Conservation (phyloP, 2,329 filamentous ascomycete species). For the Aspergillus versicolor region DNA sequence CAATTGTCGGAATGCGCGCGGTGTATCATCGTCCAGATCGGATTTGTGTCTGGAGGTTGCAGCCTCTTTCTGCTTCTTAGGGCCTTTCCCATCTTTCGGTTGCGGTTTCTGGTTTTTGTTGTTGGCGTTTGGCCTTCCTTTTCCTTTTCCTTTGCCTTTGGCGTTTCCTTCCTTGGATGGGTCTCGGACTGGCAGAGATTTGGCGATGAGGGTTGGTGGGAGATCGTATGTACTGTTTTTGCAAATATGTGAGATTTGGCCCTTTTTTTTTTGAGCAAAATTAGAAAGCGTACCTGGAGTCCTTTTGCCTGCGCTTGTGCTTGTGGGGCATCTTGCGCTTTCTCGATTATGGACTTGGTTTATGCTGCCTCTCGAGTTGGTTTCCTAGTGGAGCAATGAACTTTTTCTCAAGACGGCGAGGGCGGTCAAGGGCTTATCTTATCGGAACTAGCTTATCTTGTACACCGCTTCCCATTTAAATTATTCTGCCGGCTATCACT, state of each 20-base stretch:
- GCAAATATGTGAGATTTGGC: conserved; percentile 19
- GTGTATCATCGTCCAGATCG: conserved; percentile 69
- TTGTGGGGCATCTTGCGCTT: conserved; percentile 73
- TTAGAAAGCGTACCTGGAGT: conserved; percentile 15
- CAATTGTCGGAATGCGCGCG: conserved; percentile 79
- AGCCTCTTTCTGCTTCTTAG: conserved; percentile 15
- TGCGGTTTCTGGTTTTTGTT: conserved; percentile 17
- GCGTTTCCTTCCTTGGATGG: conserved; percentile 39
- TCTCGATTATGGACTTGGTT: neutral
- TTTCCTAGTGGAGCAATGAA: neutral
- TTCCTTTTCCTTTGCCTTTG: conserved; percentile 33
- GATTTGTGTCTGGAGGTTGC: conserved; percentile 26
- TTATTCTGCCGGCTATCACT: neutral
- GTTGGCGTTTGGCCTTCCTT: conserved; percentile 52
- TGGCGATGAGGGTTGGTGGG: conserved; percentile 60
- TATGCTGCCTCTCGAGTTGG: neutral
- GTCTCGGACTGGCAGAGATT: conserved; percentile 57
- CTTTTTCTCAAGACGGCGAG: neutral
- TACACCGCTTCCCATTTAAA: neutral
- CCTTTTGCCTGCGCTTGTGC: conserved; percentile 65
- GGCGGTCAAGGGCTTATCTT: neutral
- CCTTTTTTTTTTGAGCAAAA: neutral
- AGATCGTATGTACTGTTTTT: conserved; percentile 52
- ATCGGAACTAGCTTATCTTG: neutral
- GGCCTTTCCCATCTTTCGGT: conserved; percentile 14